Percentiles rank a stretch among this genome's conserved stretches.
Conservation (phyloP, 257 asterid species). For the Pogostemon cablin region DNA sequence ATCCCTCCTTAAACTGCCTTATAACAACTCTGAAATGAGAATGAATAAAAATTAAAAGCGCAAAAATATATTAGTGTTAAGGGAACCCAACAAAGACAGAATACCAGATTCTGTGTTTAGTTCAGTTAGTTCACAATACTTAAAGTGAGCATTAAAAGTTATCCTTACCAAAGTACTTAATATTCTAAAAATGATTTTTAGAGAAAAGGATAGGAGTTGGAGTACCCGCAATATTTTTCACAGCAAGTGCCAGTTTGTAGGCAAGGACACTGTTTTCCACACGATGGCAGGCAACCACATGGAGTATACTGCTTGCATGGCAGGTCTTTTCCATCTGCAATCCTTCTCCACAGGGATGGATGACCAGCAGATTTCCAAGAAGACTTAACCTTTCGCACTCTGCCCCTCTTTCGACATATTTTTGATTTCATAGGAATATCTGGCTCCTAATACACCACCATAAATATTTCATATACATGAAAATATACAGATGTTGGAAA, state of each 20-base stretch:
- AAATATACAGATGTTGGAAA: constrained; percentile 13
- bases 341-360: constrained; percentile 96
- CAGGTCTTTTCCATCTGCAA: constrained; percentile 81
- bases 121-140: not conserved
- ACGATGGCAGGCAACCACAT: constrained; percentile 72
- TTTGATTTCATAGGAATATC: constrained; percentile 73
- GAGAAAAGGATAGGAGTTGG: constrained; percentile 12
- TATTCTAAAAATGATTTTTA: not conserved
- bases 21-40: too few relatives aligned
- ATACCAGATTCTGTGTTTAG: not conserved
- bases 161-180: constrained; percentile 19
- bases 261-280: constrained; percentile 96
- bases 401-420: constrained; percentile 85
- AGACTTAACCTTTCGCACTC: constrained; percentile 85
- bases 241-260: constrained; percentile 72
- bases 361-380: constrained; percentile 98
- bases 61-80: not conserved
- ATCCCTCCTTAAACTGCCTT: not conserved
- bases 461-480: constrained; percentile 6
- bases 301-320: constrained; percentile 74
- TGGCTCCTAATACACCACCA: constrained; percentile 48
- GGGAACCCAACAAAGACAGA: not conserved
- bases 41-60: too few relatives aligned
- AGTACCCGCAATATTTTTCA: constrained; percentile 85
- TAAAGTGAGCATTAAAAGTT: constrained; percentile 3